These are phyloP conservation scores for Hyphodiscus hymeniophilus DNA, from an alignment of 495 filamentous ascomycete species.

Conservation along the genomic window DNA sequence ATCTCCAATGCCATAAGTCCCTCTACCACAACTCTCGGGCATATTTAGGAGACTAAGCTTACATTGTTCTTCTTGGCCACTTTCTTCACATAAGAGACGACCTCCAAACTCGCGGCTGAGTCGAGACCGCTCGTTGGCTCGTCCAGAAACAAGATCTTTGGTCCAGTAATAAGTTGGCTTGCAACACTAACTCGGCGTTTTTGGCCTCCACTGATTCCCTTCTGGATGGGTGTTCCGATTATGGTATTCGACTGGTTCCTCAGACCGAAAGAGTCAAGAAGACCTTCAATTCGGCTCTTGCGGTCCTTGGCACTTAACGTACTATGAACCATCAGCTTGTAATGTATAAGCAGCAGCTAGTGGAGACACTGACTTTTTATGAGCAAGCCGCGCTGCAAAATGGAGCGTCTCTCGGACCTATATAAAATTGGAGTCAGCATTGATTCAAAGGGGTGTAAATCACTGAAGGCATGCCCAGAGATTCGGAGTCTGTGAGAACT, in stretches of 20 bases:
- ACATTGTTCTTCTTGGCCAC: constrained; percentile 61
- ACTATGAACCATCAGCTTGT: constrained; percentile 28
- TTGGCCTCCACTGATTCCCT: constrained; percentile 75
- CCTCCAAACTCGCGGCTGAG: constrained; percentile 58
- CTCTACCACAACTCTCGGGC: too few relatives aligned
- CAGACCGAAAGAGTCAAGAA: constrained; percentile 55
- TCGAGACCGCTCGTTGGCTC: constrained; percentile 78
- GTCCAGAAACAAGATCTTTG: constrained; percentile 73
- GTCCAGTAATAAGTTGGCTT: constrained; percentile 68
- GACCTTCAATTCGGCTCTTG: constrained; percentile 41
- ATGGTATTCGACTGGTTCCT: constrained; percentile 54
- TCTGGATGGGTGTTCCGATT: constrained; percentile 70
- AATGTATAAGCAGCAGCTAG: neutral
- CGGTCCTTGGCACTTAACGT: constrained; percentile 39
- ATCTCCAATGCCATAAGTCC: too few relatives aligned
- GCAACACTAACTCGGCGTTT: constrained; percentile 72
- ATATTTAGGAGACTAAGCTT: constrained; percentile 14
- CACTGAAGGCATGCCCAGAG: too few relatives aligned
- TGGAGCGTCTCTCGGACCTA: constrained; percentile 67
- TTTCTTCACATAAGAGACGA: constrained; percentile 54
- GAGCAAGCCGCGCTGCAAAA: constrained; percentile 46
- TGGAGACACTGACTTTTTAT: constrained; percentile 14
- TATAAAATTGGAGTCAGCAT: too few relatives aligned
- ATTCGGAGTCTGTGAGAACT: too few relatives aligned
- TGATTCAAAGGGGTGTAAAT: too few relatives aligned